Base-by-base conservation (phyloP, 1,284 basidiomycete genomes). In the Cronartium quercuum region DNA sequence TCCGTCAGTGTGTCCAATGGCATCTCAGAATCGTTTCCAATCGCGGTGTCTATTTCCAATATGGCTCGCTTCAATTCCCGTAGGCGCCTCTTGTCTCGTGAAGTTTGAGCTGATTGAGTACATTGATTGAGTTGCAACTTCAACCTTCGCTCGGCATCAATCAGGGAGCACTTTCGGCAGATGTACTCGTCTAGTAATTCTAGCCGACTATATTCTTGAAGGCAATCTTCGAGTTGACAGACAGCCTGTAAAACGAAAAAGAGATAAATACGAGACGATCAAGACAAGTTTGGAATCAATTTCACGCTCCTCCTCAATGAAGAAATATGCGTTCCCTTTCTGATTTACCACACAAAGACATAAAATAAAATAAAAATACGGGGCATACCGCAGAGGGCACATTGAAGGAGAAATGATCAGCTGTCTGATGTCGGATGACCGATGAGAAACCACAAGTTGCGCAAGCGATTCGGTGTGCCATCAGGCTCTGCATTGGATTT, bases 371-470 rank as follows among this genome's bases (percentile, higher is more conserved):
- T n/a, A n/a, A n/a, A n/a, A n/a, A n/a, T n/a, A n/a, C n/a, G n/a
- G n/a, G n/a, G 76, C 78, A 66, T 10, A 81, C 81, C n/a, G 75
- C 83, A 82, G 74, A 67, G 18, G 91, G 91, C 18, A 93, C 83
- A 29, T 88, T 85, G 35, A 94, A 83, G 79, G 90, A 89, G 86
- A 90, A 88, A 78, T 88, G 91, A 80, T 92, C 90, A 76, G 92
- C 89, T 0, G 88, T 84, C 79, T 91, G 91, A 80, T 92, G 90
- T 86, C 92, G 90, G 61, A 93, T 91, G 1, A 91, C 91, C 79
- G 92, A 90, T 1, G 90, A 91, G 80, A 93, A 93, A 35, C 90
- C 90, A 79, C 91, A 93, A 66, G 87, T 85, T 58, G 90, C 84
- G 78, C 92, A 93, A 77, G 89, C 90, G 74, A 91, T 83, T 70